These are phyloP conservation scores for Aleurites moluccanus DNA, from an alignment of 441 rosid genomes.

Conservation along the genomic window DNA sequence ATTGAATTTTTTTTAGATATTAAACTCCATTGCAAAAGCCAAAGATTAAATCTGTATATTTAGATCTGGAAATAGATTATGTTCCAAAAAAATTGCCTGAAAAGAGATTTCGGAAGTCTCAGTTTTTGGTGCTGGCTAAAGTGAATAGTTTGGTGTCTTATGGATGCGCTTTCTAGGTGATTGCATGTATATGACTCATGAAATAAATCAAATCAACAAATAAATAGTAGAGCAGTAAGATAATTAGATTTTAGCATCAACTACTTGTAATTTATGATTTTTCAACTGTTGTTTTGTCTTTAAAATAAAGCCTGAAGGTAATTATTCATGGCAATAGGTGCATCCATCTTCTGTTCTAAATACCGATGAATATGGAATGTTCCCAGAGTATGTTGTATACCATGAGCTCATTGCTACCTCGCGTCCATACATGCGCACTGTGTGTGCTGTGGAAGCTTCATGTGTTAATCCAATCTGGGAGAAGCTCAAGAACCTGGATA, in stretches of 20 bases:
- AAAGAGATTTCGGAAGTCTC: not conserved
- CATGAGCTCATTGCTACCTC: conserved; percentile 85
- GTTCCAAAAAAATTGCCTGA: not conserved
- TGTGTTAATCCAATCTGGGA: conserved; percentile 71
- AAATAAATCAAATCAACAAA: not conserved
- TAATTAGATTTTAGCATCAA: not conserved
- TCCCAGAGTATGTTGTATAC: conserved; percentile 72
- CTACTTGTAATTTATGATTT: not conserved
- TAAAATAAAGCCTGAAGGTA: not conserved
- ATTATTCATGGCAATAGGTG: conserved; percentile 49
- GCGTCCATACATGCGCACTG: conserved; percentile 80
- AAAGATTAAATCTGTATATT: not conserved
- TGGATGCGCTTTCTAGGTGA: not conserved
- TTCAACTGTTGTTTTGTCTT: not conserved
- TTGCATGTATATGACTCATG: not conserved
- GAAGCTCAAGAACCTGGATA: conserved; percentile 63
- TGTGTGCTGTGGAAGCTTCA: conserved; percentile 65
- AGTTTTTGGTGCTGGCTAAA: not conserved
- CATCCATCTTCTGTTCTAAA: conserved; percentile 81
- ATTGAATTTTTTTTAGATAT: not conserved
- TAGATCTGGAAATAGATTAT: not conserved
- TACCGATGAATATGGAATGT: conserved; percentile 70
- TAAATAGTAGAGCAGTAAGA: not conserved
- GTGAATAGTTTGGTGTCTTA: not conserved
- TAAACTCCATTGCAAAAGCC: not conserved